Evolutionary conservation across 768 basidiomycete species (phyloP).

Genomic region (Boletus tomentosulus): DNA sequence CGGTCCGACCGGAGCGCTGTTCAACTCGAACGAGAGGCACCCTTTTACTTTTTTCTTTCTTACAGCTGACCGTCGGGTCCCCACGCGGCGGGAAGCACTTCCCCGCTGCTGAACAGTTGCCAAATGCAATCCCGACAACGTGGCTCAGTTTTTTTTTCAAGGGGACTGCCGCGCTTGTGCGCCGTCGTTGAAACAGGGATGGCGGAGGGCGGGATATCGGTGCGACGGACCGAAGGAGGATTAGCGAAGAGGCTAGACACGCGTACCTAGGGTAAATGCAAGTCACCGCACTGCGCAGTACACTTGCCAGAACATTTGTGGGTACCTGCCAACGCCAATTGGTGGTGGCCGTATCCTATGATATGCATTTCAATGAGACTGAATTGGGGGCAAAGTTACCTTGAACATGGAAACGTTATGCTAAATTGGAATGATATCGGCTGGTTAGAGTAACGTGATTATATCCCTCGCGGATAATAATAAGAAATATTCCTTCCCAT

Average conservation of each 20-base stretch:
- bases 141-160: neutral
- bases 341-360: no score
- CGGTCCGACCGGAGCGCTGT: no score
- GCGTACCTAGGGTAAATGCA: neutral
- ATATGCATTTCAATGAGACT: no score
- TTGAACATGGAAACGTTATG: neutral
- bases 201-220: neutral
- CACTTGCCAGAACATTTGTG: no score
- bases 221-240: neutral
- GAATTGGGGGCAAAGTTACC: neutral
- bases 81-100: no score
- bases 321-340: no score
- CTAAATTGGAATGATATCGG: neutral
- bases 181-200: no score
- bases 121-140: neutral
- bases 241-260: neutral
- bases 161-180: no score
- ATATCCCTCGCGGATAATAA: neutral
- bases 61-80: neutral
- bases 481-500: no score
- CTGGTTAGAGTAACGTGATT: neutral
- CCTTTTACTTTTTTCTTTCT: neutral
- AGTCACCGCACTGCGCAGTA: no score
- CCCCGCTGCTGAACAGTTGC: neutral
- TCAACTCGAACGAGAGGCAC: neutral